A percentile compares a stretch with the other conserved stretches of the same genome.
phyloP scores from a whole-genome alignment of 2,329 filamentous ascomycete species.

The Curvularia eragrostidis region DNA sequence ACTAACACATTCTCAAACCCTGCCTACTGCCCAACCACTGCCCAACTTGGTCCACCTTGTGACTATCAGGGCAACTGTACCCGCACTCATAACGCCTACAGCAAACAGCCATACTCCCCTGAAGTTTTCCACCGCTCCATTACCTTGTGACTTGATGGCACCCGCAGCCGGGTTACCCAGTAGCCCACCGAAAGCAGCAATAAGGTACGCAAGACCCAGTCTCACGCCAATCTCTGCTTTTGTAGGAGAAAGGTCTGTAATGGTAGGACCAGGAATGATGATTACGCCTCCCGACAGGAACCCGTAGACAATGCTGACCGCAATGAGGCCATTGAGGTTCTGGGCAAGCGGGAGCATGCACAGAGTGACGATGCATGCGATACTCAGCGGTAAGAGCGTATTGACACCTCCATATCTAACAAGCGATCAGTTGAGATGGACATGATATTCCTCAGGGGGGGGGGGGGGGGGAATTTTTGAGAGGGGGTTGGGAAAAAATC shows the following conservation, averaged over 20 bases:
- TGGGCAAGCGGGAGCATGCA: neutral
- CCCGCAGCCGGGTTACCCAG: constrained; percentile 62
- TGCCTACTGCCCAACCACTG: neutral
- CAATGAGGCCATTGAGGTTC: neutral
- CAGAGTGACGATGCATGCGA: neutral
- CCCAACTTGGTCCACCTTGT: neutral
- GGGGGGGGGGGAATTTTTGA: no score
- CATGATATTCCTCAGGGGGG: neutral
- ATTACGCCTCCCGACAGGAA: neutral
- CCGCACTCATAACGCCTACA: neutral
- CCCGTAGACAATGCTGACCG: neutral
- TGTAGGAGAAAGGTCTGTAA: neutral
- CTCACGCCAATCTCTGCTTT: neutral
- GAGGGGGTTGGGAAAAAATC: no score
- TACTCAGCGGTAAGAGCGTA: neutral
- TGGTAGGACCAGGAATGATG: neutral
- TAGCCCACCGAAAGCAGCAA: constrained; percentile 57
- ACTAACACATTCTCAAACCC: neutral
- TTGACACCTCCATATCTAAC: neutral
- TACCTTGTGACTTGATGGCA: constrained; percentile 54
- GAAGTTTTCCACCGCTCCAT: constrained; percentile 37
- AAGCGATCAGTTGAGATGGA: neutral
- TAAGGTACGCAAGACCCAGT: constrained; percentile 55
- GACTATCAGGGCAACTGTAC: neutral
- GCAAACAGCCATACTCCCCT: constrained; percentile 43